phyloP scores from a whole-genome alignment of 257 asterid species.

The Plantago major region DNA sequence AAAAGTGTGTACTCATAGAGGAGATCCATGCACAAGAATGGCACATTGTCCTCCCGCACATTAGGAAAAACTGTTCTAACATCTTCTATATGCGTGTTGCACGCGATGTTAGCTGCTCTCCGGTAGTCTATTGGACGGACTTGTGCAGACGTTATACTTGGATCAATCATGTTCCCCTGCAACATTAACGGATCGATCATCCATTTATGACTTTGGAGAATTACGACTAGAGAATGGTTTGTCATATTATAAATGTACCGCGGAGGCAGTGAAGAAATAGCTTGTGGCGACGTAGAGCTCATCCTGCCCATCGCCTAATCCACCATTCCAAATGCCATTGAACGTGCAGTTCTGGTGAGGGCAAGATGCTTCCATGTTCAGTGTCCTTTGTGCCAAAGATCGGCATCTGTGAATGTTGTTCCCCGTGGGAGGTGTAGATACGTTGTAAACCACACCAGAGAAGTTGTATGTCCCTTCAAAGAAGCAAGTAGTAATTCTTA shows the following conservation, averaged over 20 bases:
- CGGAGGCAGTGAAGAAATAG: constrained; percentile 36
- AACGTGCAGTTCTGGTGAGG: constrained; percentile 37
- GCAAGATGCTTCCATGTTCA: constrained; percentile 30
- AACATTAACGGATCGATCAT: neutral
- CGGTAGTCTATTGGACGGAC: constrained; percentile 32
- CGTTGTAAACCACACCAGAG: constrained; percentile 9
- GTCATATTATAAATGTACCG: constrained; percentile 22
- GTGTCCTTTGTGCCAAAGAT: neutral
- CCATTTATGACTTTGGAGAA: too few species aligned
- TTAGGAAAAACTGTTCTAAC: constrained; percentile 27
- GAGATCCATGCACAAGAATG: constrained; percentile 54
- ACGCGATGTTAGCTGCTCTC: constrained; percentile 45
- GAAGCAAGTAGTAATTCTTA: neutral
- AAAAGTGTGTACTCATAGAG: constrained; percentile 44
- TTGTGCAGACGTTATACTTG: constrained; percentile 10
- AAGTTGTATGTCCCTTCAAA: constrained; percentile 7
- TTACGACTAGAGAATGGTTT: neutral
- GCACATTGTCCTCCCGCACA: constrained; percentile 22
- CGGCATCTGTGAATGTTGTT: constrained; percentile 6
- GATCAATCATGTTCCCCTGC: constrained; percentile 33
- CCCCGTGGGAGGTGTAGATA: constrained; percentile 4
- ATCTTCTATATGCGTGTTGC: constrained; percentile 25
- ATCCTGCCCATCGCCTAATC: constrained; percentile 48
- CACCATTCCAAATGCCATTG: constrained; percentile 62
- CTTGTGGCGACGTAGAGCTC: constrained; percentile 40